phyloP scores from a whole-genome alignment of 805 yeast species.

The Candida succiphila region DNA sequence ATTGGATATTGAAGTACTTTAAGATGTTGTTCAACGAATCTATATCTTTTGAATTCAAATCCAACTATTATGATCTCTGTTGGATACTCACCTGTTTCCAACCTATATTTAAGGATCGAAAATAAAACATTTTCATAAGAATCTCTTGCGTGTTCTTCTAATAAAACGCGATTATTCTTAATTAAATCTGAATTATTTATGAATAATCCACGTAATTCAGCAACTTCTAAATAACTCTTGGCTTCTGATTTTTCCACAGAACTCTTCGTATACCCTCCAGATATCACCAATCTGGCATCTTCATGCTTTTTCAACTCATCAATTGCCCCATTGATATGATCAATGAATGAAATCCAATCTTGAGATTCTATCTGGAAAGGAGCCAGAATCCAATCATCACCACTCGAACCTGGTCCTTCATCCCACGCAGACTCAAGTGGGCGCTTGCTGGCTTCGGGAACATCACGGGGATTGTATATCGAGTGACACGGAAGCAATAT shows the following conservation, averaged over 20 bases:
- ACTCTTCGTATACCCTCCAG: conserved; percentile 22
- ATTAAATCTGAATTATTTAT: conserved; percentile 4
- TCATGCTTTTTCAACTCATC: conserved; percentile 18
- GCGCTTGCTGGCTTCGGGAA: too few relatives aligned
- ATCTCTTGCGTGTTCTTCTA: conserved; percentile 72
- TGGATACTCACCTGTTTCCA: conserved; percentile 40
- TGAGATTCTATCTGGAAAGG: conserved; percentile 59
- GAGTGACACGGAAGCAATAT: too few relatives aligned
- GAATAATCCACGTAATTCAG: conserved; percentile 24
- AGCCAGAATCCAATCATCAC: conserved; percentile 57
- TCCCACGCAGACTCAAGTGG: too few relatives aligned
- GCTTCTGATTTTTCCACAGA: neutral
- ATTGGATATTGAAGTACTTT: conserved; percentile 35
- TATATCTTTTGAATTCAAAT: conserved; percentile 57
- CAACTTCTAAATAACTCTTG: conserved; percentile 23
- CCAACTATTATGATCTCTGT: conserved; percentile 48
- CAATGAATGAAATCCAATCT: conserved; percentile 56
- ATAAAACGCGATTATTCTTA: conserved; percentile 21
- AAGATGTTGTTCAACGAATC: conserved; percentile 51
- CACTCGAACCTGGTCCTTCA: conserved; percentile 33
- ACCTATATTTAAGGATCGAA: conserved; percentile 43
- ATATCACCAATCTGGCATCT: conserved; percentile 25
- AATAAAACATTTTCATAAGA: conserved; percentile 70
- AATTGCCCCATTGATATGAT: conserved; percentile 45
- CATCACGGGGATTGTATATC: too few relatives aligned